Evolutionary conservation across 2,329 filamentous ascomycete genomes (phyloP), one percentile per base, ranked within the genome.

Genomic region (Apiospora marii): DNA sequence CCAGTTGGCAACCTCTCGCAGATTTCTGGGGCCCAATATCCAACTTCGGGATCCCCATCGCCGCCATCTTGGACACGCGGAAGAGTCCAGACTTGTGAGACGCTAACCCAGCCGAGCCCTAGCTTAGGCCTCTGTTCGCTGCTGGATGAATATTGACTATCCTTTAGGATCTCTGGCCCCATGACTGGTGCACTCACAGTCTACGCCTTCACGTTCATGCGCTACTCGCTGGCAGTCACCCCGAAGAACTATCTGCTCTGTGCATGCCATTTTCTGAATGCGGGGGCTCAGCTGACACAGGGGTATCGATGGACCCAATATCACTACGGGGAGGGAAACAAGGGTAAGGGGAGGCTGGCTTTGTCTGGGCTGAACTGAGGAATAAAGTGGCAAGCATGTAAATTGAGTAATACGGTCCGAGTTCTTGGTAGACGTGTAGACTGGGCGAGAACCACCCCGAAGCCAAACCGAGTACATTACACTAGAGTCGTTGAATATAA

Each of bases 1-100:
- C n/a, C n/a, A 30, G n/a, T 3, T 41, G 37, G 6, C 4, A 12
- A 51, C 24, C n/a, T 22, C n/a, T 53, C 27, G 48, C 22, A 90
- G 89, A 91, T 84, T 91, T 91, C 85, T 91, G 89, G 89, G 89
- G 89, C 71, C 89, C 89, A 34, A 88, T 84, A 71, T 90, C 89
- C 73, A 91, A 91, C 82, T 91, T 91, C 77, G 89, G 89, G 80
- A 90, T 91, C 76, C 89, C 89, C 27, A 78, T 90, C 74, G 89
- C 89, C 16, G 89, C 89, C 37, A 86, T 90, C 70, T 85, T 89
- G 82, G 89, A 91, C 76, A 89, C 87, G 30, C 86, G 89, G 78
- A 90, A 91, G 80, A 88, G 89, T 75, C 88, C 48, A 12, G 48
- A 51, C 48, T 10, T 51, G 48, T 51, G n/a, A 51, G 48, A 10